Percentiles rank a stretch among this genome's conserved stretches.
These are phyloP conservation scores for Chytriomyces sp. DNA, from an alignment of 192 early-diverging fungal species.

Conservation along the genomic window DNA sequence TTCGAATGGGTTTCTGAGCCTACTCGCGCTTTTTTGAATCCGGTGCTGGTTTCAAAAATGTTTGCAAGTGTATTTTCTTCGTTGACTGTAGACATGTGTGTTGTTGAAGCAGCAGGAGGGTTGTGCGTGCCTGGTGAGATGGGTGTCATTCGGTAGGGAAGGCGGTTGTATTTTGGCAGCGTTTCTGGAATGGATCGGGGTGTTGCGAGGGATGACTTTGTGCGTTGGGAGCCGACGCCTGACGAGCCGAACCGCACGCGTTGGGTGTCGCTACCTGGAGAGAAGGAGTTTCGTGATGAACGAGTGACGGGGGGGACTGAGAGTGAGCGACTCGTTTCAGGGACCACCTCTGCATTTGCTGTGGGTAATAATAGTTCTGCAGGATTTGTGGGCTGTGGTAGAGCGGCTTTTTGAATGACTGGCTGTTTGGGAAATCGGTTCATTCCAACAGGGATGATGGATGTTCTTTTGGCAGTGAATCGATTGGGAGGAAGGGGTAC, in stretches of 20 bases:
- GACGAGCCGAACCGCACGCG: neutral
- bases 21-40: neutral
- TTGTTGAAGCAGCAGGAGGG: neutral
- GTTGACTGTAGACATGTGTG: no score
- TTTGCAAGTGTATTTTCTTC: no score
- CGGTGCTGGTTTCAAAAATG: neutral
- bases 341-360: neutral
- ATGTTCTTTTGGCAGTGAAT: neutral
- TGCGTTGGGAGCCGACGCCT: neutral
- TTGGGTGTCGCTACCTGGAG: neutral
- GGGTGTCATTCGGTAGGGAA: conserved; percentile 15
- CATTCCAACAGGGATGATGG: neutral
- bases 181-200: neutral
- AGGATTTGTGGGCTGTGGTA: neutral
- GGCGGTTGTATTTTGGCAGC: conserved; percentile 1
- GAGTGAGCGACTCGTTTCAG: neutral
- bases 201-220: neutral
- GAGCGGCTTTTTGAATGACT: neutral
- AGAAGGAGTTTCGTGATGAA: no score
- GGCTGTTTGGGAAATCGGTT: no score
- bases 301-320: no score
- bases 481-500: neutral
- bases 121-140: neutral
- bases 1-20: neutral
- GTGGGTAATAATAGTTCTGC: neutral